These are phyloP conservation scores for Apiospora malaysiana DNA, from an alignment of 2,329 filamentous ascomycete genomes.

Conservation along the genomic window DNA sequence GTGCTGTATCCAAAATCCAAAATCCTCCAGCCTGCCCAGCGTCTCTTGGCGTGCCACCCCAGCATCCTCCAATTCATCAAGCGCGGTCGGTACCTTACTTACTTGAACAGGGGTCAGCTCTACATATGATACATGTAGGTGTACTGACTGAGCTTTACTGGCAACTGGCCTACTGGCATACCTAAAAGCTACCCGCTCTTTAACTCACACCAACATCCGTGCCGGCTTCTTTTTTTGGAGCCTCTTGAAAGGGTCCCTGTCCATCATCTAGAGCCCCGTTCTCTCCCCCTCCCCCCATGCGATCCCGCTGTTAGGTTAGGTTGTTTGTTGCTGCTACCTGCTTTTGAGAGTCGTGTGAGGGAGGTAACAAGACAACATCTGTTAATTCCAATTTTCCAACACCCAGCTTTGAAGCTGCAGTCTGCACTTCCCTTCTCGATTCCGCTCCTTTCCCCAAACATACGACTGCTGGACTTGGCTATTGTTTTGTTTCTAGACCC, in stretches of 20 bases:
- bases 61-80: too few species aligned
- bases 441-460: background rate
- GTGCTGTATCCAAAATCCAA: too few species aligned
- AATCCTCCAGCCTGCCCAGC: too few species aligned
- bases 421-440: background rate
- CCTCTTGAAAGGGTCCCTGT: slow-evolving; percentile 11
- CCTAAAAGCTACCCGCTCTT: background rate
- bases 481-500: slow-evolving; percentile 15
- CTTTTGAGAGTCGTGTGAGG: slow-evolving; percentile 15
- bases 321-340: background rate
- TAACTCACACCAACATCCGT: slow-evolving; percentile 2
- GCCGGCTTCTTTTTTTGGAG: slow-evolving; percentile 13
- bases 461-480: background rate
- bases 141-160: too few species aligned
- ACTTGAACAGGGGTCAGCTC: background rate
- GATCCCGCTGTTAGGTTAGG: background rate
- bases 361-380: slow-evolving; percentile 4
- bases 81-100: background rate
- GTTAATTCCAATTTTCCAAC: background rate
- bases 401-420: slow-evolving; percentile 8
- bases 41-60: too few species aligned
- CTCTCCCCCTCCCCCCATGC: background rate
- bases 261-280: slow-evolving; percentile 5
- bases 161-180: too few species aligned
- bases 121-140: too few species aligned